Conservation (phyloP, 164 flowering plant genomes). For the Dillenia turbinata region DNA sequence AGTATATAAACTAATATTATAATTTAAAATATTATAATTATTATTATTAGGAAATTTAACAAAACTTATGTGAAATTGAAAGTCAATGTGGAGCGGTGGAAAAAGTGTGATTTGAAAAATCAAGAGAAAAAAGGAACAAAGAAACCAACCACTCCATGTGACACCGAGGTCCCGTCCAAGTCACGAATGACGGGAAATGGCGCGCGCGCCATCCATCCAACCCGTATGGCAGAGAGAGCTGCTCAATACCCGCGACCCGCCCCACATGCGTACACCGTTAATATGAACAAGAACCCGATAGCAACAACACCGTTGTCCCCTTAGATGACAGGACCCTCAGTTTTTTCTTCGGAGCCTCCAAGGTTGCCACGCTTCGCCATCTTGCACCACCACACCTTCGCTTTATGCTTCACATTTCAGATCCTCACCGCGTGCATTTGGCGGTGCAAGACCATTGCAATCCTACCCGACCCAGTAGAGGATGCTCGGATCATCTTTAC, state of each 20-base stretch:
- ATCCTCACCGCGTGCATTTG: conserved; percentile 35
- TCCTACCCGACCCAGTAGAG: conserved; percentile 22
- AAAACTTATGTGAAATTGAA: too few species aligned
- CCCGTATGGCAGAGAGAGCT: conserved; percentile 49
- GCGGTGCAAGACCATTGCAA: conserved; percentile 37
- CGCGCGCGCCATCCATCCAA: conserved; percentile 28
- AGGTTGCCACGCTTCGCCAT: conserved; percentile 18
- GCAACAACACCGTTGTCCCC: conserved; percentile 10
- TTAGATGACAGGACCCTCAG: conserved; percentile 19
- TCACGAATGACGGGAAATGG: conserved; percentile 36
- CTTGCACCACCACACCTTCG: conserved; percentile 16
- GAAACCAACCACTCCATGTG: too few species aligned
- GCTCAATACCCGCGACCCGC: conserved; percentile 29
- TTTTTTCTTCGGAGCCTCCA: conserved; percentile 34
- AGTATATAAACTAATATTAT: too few species aligned
- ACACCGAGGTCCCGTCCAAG: conserved; percentile 36
- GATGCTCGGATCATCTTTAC: conserved; percentile 32
- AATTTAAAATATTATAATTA: too few species aligned
- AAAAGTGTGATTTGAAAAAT: too few species aligned
- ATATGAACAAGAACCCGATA: conserved; percentile 20
- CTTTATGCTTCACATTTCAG: conserved; percentile 26
- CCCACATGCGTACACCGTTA: conserved; percentile 34
- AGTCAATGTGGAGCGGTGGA: too few species aligned
- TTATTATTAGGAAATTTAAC: too few species aligned
- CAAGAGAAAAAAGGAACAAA: conserved; percentile 45